phyloP scores from a whole-genome alignment of 2,329 filamentous ascomycete species.

The Botrytis squamosa region DNA sequence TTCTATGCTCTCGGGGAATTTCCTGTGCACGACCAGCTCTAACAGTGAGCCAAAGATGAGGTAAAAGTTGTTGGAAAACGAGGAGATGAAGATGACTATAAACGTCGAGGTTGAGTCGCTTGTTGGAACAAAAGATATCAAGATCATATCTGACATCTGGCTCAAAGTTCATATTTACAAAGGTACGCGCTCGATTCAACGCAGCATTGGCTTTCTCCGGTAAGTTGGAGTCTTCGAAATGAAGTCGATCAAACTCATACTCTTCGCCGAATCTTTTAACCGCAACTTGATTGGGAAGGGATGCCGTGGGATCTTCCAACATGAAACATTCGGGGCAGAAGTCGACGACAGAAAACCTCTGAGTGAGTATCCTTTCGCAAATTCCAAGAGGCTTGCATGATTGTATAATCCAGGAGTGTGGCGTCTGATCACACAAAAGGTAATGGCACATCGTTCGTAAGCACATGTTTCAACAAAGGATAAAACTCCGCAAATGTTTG shows the following conservation, averaged over 20 bases:
- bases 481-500: background rate
- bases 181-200: background rate
- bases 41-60: background rate
- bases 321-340: background rate
- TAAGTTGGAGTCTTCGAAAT: background rate
- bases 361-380: background rate
- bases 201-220: background rate
- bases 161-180: background rate
- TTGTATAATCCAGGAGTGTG: background rate
- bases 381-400: background rate
- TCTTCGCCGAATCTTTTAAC: background rate
- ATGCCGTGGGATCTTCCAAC: background rate
- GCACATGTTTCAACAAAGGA: background rate
- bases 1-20: background rate
- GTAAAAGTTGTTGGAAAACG: background rate
- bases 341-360: background rate
- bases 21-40: background rate
- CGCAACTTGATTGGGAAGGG: background rate
- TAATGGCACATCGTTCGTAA: background rate
- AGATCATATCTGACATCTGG: background rate
- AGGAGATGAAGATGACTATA: background rate
- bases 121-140: background rate
- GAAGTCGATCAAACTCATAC: background rate
- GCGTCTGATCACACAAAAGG: background rate
- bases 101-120: background rate